Base-by-base conservation (phyloP, 495 filamentous ascomycete genomes). In the Zalerion maritima region DNA sequence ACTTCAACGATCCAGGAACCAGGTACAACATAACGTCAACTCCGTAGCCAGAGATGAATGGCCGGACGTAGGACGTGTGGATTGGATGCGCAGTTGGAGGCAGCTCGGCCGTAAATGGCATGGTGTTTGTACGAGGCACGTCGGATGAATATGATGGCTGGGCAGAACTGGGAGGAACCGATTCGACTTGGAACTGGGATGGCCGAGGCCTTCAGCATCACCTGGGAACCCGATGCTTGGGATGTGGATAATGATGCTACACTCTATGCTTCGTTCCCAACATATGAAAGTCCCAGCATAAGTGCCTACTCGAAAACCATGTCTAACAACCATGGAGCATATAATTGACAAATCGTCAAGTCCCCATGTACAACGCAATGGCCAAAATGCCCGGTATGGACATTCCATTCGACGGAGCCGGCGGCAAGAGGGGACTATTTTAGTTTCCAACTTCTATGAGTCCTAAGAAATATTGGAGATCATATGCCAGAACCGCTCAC, bases 361-460 rank as follows among this genome's bases (percentile, higher is more conserved):
- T n/a, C n/a, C n/a, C n/a, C n/a, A n/a, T n/a, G n/a, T n/a, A n/a
- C n/a, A n/a, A n/a, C n/a, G n/a, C n/a, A n/a, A n/a, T n/a, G n/a
- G n/a, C n/a, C n/a, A 51, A 54, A 10, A 46, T 62, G 1, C 49
- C 51, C 0, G 56, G 55, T 4, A 50, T 58, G 2, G 45, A 51
- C 17, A 57, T 62, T 15, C 51, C 50, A 0, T 36, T 38, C 11
- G 58, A 62, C 28, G 57, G 53, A 29, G 55, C 55, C 2, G 43
- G 53, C 2, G 58, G 58, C 0, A 37, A 42, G 22, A 37, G 55
- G 0, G 58, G 58, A 2, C 47, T 60, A 17, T 62, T 55, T 24
- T 62, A 52, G 52, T 62, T 49, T 26, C 57, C 57, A 15, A 54
- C 48, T 2, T 59, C 59, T 29, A 59, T 60, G 54, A 55, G 60